Conservation (phyloP, 495 filamentous ascomycete species). For the Penicillium taxi region DNA sequence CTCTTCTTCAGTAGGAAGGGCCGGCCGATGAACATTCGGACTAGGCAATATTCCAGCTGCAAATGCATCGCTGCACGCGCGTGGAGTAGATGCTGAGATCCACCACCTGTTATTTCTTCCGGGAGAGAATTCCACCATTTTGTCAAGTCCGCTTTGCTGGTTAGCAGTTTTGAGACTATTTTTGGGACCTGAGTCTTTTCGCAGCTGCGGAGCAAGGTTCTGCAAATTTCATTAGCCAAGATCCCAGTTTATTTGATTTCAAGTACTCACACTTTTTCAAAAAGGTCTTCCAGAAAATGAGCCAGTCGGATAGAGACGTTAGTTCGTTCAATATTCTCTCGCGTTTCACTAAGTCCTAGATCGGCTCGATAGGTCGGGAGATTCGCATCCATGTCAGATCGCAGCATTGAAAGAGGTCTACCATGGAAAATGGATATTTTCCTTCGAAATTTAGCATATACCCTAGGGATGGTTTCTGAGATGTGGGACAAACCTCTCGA, state of each 20-base stretch:
- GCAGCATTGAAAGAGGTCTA: conserved; percentile 25
- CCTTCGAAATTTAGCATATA: conserved; percentile 4
- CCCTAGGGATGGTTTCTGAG: too few relatives aligned
- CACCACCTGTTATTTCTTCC: conserved; percentile 4
- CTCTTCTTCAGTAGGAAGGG: conserved; percentile 23
- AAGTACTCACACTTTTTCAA: conserved; percentile 18
- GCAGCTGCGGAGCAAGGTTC: conserved; percentile 12
- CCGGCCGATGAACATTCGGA: conserved; percentile 27
- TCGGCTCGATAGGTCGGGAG: conserved; percentile 17
- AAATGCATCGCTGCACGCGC: conserved; percentile 23
- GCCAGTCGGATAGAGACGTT: conserved; percentile 19
- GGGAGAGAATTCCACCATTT: conserved; percentile 24
- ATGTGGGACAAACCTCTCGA: conserved; percentile 24
- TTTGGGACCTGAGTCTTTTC: conserved; percentile 8
- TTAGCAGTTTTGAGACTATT: conserved; percentile 10
- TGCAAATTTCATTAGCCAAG: conserved; percentile 4
- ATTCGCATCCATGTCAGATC: conserved; percentile 26
- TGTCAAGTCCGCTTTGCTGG: conserved; percentile 8
- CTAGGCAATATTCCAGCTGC: conserved; percentile 24
- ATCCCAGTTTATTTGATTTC: not conserved
- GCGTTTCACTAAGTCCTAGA: not conserved
- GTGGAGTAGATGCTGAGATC: not conserved
- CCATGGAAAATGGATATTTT: conserved; percentile 29
- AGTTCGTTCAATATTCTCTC: conserved; percentile 6
- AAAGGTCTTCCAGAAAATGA: conserved; percentile 19